Percentiles rank a stretch among this genome's conserved stretches.
Conservation (phyloP, 306 rosid genomes). For the Citrullus mucosospermus region DNA sequence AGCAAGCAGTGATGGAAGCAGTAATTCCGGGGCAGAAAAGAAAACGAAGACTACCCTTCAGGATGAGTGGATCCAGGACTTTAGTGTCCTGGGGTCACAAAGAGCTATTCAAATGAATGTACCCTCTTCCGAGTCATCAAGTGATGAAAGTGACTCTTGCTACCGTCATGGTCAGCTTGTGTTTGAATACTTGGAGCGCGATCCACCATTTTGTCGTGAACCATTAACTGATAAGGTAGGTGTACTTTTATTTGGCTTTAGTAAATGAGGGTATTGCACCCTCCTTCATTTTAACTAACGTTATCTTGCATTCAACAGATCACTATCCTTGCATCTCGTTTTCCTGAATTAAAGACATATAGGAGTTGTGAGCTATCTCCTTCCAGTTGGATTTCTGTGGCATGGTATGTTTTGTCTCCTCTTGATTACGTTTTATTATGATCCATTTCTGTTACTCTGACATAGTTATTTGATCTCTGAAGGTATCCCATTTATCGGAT, state of each 20-base stretch:
- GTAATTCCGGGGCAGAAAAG: constrained; percentile 49
- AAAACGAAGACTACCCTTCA: constrained; percentile 21
- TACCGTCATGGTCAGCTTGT: constrained; percentile 51
- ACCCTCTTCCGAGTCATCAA: constrained; percentile 44
- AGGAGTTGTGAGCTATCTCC: constrained; percentile 81
- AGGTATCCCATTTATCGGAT: constrained; percentile 96
- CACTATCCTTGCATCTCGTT: constrained; percentile 48
- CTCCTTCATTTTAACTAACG: constrained; percentile 15
- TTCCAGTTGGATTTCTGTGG: constrained; percentile 83
- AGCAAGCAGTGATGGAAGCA: constrained; percentile 69
- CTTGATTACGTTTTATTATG: neutral
- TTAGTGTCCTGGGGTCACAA: constrained; percentile 25
- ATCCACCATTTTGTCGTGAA: constrained; percentile 68
- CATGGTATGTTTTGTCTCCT: constrained; percentile 42
- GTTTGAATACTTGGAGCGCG: constrained; percentile 62
- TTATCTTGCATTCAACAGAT: constrained; percentile 35
- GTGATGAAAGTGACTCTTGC: constrained; percentile 58
- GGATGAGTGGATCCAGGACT: constrained; percentile 27
- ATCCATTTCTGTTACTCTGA: neutral
- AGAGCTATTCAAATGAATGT: constrained; percentile 29
- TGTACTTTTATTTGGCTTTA: constrained; percentile 12
- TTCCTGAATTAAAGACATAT: constrained; percentile 64
- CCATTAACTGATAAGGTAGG: constrained; percentile 86
- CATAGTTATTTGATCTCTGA: neutral
- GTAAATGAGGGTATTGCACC: neutral